Conservation (phyloP, 495 filamentous ascomycete genomes). For the Penicillium samsonianum region DNA sequence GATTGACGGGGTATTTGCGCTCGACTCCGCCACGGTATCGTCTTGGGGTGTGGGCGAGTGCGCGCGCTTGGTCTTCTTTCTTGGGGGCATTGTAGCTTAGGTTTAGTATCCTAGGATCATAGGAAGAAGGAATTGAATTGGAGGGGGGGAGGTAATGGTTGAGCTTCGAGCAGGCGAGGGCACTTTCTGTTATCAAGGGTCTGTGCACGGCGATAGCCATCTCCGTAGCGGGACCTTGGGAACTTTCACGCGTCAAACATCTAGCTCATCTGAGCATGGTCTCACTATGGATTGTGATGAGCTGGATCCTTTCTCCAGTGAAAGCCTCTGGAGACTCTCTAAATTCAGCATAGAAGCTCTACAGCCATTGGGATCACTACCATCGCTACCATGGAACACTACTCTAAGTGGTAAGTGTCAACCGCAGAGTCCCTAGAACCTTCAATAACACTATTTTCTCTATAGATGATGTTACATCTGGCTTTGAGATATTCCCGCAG, state of each 20-base stretch:
- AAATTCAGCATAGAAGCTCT: constrained; percentile 44
- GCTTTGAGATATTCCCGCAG: constrained; percentile 28
- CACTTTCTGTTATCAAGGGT: constrained; percentile 37
- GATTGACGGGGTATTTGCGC: constrained; percentile 38
- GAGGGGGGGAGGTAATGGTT: not conserved
- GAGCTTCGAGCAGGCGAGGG: constrained; percentile 15
- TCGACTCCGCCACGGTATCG: constrained; percentile 38
- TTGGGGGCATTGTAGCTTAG: constrained; percentile 66
- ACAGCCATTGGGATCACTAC: constrained; percentile 40
- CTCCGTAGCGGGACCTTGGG: constrained; percentile 20
- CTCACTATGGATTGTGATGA: constrained; percentile 47
- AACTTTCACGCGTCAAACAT: constrained; percentile 15
- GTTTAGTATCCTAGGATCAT: not conserved
- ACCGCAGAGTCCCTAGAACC: not conserved
- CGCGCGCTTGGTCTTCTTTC: constrained; percentile 57
- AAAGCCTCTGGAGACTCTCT: constrained; percentile 62
- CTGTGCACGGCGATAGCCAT: constrained; percentile 35
- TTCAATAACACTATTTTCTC: constrained; percentile 8
- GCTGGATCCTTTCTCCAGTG: constrained; percentile 69
- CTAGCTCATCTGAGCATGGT: constrained; percentile 22
- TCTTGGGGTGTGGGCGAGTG: constrained; percentile 39
- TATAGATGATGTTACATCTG: constrained; percentile 32
- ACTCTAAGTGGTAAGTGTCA: constrained; percentile 37
- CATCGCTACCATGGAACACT: constrained; percentile 41
- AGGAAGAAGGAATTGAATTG: not conserved